These are phyloP conservation scores for Eimeria falciformis DNA, from an alignment of 169 alveolate species.

Conservation along the genomic window DNA sequence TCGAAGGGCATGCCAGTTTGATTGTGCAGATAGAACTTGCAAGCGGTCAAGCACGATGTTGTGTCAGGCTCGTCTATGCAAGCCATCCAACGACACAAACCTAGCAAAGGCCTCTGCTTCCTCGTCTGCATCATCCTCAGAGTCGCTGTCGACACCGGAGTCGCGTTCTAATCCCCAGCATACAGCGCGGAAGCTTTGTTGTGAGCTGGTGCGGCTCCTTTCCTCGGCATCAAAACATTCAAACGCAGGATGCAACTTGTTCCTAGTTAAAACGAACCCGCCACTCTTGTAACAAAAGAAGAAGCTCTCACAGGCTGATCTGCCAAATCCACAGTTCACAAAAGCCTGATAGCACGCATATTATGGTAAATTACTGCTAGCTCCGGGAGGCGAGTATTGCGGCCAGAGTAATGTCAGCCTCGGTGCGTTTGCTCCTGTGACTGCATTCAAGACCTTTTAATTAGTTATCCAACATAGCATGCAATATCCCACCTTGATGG, in stretches of 20 bases:
- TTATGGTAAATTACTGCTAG: too few species aligned
- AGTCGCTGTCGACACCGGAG: slow-evolving; percentile 45
- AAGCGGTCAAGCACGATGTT: too few species aligned
- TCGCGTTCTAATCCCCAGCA: slow-evolving; percentile 23
- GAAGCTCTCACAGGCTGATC: slow-evolving; percentile 54
- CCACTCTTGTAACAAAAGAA: slow-evolving; percentile 26
- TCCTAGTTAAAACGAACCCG: not conserved
- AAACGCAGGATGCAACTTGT: slow-evolving; percentile 47
- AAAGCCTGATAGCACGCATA: too few species aligned
- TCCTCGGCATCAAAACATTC: slow-evolving; percentile 20
- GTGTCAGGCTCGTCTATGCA: too few species aligned
- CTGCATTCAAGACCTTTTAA: not conserved
- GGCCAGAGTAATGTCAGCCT: too few species aligned
- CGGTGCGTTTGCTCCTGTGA: too few species aligned
- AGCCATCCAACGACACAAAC: slow-evolving; percentile 32
- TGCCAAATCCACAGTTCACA: too few species aligned
- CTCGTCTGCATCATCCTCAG: slow-evolving; percentile 56
- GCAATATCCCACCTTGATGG: slow-evolving; percentile 60
- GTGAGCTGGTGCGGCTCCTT: not conserved
- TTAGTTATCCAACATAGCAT: slow-evolving; percentile 3
- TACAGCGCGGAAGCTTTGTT: slow-evolving; percentile 45
- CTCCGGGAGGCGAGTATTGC: too few species aligned
- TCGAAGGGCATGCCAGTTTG: too few species aligned
- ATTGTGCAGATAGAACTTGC: too few species aligned
- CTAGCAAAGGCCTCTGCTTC: slow-evolving; percentile 54